These are phyloP conservation scores for Hymenotorrendiella dingleyae DNA, from an alignment of 2,329 filamentous ascomycete species.

Conservation along the genomic window DNA sequence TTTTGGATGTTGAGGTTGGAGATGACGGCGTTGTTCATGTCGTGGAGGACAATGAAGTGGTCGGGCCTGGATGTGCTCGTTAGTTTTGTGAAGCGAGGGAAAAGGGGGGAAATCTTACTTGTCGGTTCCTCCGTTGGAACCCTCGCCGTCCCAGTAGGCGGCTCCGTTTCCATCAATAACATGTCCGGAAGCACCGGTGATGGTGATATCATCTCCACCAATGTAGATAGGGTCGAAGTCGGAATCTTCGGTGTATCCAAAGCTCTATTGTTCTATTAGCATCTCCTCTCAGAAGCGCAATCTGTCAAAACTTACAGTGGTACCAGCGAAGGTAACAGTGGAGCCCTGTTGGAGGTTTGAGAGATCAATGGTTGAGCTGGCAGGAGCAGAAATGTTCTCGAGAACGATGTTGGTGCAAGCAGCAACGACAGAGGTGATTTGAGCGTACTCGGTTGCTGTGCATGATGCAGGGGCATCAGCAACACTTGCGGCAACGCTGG, in stretches of 20 bases:
- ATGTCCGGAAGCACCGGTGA: constrained; percentile 33
- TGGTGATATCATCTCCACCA: constrained; percentile 35
- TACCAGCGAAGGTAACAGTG: constrained; percentile 37
- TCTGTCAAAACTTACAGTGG: constrained; percentile 52
- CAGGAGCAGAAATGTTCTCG: constrained; percentile 35
- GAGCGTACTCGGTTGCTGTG: constrained; percentile 8
- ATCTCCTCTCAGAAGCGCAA: too few relatives aligned
- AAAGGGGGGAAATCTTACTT: too few relatives aligned
- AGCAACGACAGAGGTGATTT: constrained; percentile 33
- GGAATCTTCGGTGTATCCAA: constrained; percentile 33
- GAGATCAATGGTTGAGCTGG: constrained; percentile 35
- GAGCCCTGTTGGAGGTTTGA: constrained; percentile 35
- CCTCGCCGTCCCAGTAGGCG: constrained; percentile 40
- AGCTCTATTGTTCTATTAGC: too few relatives aligned
- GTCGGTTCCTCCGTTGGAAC: constrained; percentile 38
- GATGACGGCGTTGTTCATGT: constrained; percentile 44
- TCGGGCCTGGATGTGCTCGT: constrained; percentile 53
- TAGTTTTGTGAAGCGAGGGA: constrained; percentile 46
- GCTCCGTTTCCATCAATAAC: constrained; percentile 36
- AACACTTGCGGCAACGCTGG: neutral
- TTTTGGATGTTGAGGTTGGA: constrained; percentile 44
- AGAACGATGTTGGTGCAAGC: constrained; percentile 38
- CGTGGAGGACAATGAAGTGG: too few relatives aligned
- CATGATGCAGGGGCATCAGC: neutral
- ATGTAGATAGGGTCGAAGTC: constrained; percentile 35